Base-by-base conservation (phyloP, 78 protist species). In the Parvularia atlantis region DNA sequence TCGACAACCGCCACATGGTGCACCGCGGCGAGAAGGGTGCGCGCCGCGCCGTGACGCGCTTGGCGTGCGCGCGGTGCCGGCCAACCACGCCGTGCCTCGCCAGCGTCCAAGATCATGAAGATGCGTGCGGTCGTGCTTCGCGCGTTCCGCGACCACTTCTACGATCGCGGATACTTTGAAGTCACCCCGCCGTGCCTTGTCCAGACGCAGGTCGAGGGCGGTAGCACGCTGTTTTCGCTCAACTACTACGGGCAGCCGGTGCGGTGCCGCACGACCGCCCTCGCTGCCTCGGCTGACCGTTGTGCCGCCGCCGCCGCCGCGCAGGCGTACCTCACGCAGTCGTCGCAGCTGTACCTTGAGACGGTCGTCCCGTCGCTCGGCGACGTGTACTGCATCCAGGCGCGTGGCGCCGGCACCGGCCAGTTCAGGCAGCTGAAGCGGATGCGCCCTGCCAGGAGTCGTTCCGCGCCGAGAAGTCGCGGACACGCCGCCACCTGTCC, bases 111-210 rank as follows among this genome's bases (percentile, higher is more conserved):
- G 31, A 77, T 89, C 58, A 37, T 89, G 81, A 57, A 59, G 36
- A 14, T 89, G 30, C 63, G 93, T 22, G 59, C 78, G 28, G 14
- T 56, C 52, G 73, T 79, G 13, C 44, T 66, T 52, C 54, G 75
- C 30, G 77, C 85, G 35, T 91, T 94, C 90, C 75, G 96, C 39
- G 80, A 86, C 41, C 94, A 88, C 83, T 89, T 76, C 77, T 70
- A 24, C 46, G 62, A 31, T 19, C 44, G 59, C 22, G 73, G 76
- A 16, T 88, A 78, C 60, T 19, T 66, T 70, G 98, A 95, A 67
- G 91, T 95, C 36, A 78, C 71, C 28, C 95, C 97, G 40, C 98
- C 97, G 54, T 91, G 97, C 17, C 75, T 95, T 0, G 98, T 95
- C 31, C 91, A 95, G 84, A 94, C 89, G 33, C 87, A 76, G 67